Base-by-base conservation (phyloP, 129 eudicot genomes). In the Erigeron canadensis region DNA sequence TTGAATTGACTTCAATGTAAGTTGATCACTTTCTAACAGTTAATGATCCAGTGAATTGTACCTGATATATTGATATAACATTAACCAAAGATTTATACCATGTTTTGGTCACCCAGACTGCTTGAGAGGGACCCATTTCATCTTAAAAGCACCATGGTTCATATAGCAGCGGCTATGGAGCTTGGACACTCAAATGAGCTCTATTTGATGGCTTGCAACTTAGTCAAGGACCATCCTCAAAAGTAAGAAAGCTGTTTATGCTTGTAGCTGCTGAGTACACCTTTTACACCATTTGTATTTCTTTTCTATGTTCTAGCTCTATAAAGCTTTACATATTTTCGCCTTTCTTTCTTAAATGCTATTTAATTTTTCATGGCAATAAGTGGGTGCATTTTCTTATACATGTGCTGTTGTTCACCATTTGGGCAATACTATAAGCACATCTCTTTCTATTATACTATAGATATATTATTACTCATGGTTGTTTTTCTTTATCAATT, bases 121-220 rank as follows among this genome's bases (percentile, higher is more conserved):
- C 98, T 94, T 42, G 98, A 94, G 77, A 94, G 86, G 79, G 98
- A 94, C 68, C 98, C 93, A 15, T 94, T 94, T 72, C 98, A 94
- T 88, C 72, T 94, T 38, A 94, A 94, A 84, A 85, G 93, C 75
- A 94, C 89, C 39, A 76, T 81, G 85, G 97, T 94, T 61, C 98
- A 94, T 86, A 82, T 94, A 81, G 97, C 96, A 46, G 98, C 97
- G 68, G 97, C 97, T 7, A 87, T 94, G 98, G 98, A 89, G 83
- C 93, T 94, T 77, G 98, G 97, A 53, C 95, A 87, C 62, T 89
- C 98, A 72, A 94, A 94, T 72, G 98, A 94, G 78, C 98, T 94
- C 51, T 94, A 94, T 87, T 85, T 94, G 45, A 87, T 94, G 97
- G 84, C 96, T 10, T 89, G 98, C 86, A 94, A 90, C 79, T 86